phyloP scores from a whole-genome alignment of 768 basidiomycete genomes.

The Calocybe indica region DNA sequence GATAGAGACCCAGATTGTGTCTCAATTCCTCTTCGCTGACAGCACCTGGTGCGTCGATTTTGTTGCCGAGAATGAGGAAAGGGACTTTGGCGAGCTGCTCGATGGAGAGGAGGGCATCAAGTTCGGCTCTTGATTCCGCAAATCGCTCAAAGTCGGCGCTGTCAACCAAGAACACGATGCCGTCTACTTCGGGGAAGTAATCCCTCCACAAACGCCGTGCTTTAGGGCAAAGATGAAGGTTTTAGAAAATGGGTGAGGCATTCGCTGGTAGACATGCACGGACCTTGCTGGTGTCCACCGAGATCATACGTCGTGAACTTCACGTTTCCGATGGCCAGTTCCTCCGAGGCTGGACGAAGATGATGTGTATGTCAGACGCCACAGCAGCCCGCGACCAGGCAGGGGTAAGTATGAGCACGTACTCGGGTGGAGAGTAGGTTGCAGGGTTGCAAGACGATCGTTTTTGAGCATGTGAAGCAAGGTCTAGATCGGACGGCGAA shows the following conservation, averaged over 20 bases:
- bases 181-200: slow-evolving; percentile 99
- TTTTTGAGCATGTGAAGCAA: slow-evolving; percentile 99
- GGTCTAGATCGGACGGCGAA: slow-evolving; percentile 46
- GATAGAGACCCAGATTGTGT: slow-evolving; percentile 91
- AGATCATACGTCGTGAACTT: slow-evolving; percentile 99
- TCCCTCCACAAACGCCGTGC: slow-evolving; percentile 99
- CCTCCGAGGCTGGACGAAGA: slow-evolving; percentile 78
- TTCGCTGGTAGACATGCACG: slow-evolving; percentile 8
- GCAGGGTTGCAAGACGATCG: slow-evolving; percentile 92
- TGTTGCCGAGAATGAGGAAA: slow-evolving; percentile 98
- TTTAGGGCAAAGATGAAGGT: slow-evolving; percentile 10
- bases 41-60: slow-evolving; percentile 98
- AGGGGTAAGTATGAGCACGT: slow-evolving; percentile 18
- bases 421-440: slow-evolving; percentile 99
- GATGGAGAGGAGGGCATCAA: slow-evolving; percentile 92
- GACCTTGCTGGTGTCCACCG: slow-evolving; percentile 96
- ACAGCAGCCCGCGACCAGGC: slow-evolving; percentile 1
- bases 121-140: slow-evolving; percentile 92
- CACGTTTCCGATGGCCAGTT: slow-evolving; percentile 96
- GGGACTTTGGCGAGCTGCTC: slow-evolving; percentile 95
- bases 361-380: slow-evolving; percentile 4
- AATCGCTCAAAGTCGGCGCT: slow-evolving; percentile 96
- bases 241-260: neutral
- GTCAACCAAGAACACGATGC: slow-evolving; percentile 97
- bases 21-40: slow-evolving; percentile 97